A percentile compares a stretch with the other conserved stretches of the same genome.
phyloP scores from a whole-genome alignment of 2,329 filamentous ascomycete genomes.

The Penicillium sp. region DNA sequence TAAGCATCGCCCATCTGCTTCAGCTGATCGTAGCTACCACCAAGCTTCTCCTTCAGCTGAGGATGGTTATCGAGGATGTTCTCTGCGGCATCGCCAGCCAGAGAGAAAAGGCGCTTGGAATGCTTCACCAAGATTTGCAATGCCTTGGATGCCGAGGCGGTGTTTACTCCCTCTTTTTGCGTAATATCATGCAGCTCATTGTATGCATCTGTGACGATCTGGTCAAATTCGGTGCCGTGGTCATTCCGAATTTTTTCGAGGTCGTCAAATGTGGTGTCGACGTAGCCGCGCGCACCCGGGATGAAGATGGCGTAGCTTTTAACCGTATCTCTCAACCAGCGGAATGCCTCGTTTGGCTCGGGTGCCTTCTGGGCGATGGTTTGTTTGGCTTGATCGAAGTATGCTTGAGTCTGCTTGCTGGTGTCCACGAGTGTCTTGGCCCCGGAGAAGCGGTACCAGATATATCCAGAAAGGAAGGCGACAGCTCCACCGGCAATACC shows the following conservation, averaged over 20 bases:
- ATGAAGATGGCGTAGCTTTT: constrained; percentile 68
- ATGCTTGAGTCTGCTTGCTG: constrained; percentile 54
- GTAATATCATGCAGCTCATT: constrained; percentile 60
- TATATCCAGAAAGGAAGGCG: constrained; percentile 48
- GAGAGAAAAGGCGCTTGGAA: constrained; percentile 54
- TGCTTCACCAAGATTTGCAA: constrained; percentile 62
- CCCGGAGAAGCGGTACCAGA: constrained; percentile 53
- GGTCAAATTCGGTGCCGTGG: constrained; percentile 65
- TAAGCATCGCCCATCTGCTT: constrained; percentile 66
- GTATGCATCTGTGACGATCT: constrained; percentile 64
- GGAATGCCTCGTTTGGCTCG: constrained; percentile 61
- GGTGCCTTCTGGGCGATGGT: constrained; percentile 61
- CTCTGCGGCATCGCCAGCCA: constrained; percentile 59
- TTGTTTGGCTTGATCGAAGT: constrained; percentile 57
- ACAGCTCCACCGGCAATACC: constrained; percentile 49
- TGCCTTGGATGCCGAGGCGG: constrained; percentile 58
- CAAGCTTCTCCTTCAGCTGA: constrained; percentile 65
- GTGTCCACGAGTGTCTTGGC: constrained; percentile 47
- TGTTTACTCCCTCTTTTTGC: constrained; percentile 55
- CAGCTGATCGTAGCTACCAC: constrained; percentile 62
- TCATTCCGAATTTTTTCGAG: constrained; percentile 63
- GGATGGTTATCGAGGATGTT: constrained; percentile 72
- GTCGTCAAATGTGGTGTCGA: constrained; percentile 67
- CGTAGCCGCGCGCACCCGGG: constrained; percentile 64
- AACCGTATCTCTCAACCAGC: constrained; percentile 60